Evolutionary conservation across 805 yeast species (phyloP).

Genomic region (Monosporozyma servazzii): DNA sequence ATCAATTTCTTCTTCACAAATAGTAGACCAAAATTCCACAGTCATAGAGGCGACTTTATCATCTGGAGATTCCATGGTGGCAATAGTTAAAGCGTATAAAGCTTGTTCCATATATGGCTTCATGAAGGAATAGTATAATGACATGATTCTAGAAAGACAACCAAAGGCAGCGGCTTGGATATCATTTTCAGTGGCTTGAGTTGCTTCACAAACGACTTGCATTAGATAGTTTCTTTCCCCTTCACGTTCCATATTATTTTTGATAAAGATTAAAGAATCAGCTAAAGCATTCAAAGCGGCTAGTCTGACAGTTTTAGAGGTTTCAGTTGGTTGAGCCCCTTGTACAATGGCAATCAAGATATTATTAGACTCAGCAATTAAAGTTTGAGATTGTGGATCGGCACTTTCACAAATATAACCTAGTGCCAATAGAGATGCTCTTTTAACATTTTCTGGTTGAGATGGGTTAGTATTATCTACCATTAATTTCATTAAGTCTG

Average conservation of each 20-base stretch:
- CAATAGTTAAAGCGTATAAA: slow-evolving; percentile 75
- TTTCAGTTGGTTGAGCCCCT: slow-evolving; percentile 83
- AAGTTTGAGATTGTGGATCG: slow-evolving; percentile 63
- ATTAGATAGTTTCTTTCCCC: slow-evolving; percentile 94
- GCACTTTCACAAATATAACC: slow-evolving; percentile 96
- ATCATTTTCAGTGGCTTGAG: slow-evolving; percentile 77
- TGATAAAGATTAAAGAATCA: slow-evolving; percentile 82
- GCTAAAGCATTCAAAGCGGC: slow-evolving; percentile 90
- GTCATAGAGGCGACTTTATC: slow-evolving; percentile 95
- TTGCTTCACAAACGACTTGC: slow-evolving; percentile 98
- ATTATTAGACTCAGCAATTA: slow-evolving; percentile 80
- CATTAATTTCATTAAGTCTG: slow-evolving; percentile 70
- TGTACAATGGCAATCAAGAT: slow-evolving; percentile 92
- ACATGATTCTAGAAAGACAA: slow-evolving; percentile 86
- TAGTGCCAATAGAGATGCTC: slow-evolving; percentile 78
- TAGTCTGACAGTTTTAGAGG: slow-evolving; percentile 63
- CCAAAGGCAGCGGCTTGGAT: slow-evolving; percentile 94
- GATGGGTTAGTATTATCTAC: slow-evolving; percentile 79
- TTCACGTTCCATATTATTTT: slow-evolving; percentile 79
- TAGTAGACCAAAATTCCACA: slow-evolving; percentile 98
- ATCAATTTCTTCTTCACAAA: slow-evolving; percentile 94
- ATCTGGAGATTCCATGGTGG: slow-evolving; percentile 72
- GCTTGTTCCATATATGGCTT: slow-evolving; percentile 96
- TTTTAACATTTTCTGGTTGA: slow-evolving; percentile 69
- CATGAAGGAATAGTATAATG: slow-evolving; percentile 82